phyloP scores from a whole-genome alignment of 1,139 yeast species.

The Magnusiomyces tetraspermus region DNA sequence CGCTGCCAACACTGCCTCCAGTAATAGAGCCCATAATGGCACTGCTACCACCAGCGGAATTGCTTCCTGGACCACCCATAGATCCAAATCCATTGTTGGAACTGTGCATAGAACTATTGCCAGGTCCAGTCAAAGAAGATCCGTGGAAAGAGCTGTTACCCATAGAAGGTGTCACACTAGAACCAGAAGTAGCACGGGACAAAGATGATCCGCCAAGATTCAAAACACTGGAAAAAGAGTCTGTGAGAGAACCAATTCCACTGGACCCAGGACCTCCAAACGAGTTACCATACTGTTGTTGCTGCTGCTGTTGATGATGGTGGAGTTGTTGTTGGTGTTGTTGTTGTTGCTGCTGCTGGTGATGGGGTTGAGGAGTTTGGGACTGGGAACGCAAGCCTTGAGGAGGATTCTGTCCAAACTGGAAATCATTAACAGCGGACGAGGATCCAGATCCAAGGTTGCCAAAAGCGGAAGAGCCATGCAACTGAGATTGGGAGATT shows the following conservation, averaged over 20 bases:
- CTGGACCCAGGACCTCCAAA: constrained; percentile 11
- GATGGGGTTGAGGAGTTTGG: constrained; percentile 17
- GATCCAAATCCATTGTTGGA: background rate
- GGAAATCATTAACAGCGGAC: constrained; percentile 9
- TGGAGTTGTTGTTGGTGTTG: no score
- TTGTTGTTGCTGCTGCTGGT: constrained; percentile 18
- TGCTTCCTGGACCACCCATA: background rate
- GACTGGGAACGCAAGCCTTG: background rate
- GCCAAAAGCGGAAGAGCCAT: background rate
- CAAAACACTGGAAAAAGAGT: constrained; percentile 23
- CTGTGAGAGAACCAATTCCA: constrained; percentile 19
- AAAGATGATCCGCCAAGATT: constrained; percentile 19
- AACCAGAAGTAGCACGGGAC: constrained; percentile 14
- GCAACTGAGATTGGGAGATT: background rate
- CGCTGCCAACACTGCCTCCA: constrained; percentile 14
- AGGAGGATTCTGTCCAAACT: background rate
- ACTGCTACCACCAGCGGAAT: background rate
- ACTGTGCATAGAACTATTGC: background rate
- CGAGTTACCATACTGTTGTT: constrained; percentile 11
- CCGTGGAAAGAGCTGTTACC: background rate
- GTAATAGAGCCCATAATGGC: background rate
- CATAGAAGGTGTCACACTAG: constrained; percentile 11
- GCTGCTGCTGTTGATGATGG: constrained; percentile 9
- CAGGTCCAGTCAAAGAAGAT: background rate
- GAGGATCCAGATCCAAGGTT: constrained; percentile 19